A percentile compares a stretch with the other conserved stretches of the same genome.
Conservation (phyloP, 2,329 filamentous ascomycete species). For the Claviceps pusilla region DNA sequence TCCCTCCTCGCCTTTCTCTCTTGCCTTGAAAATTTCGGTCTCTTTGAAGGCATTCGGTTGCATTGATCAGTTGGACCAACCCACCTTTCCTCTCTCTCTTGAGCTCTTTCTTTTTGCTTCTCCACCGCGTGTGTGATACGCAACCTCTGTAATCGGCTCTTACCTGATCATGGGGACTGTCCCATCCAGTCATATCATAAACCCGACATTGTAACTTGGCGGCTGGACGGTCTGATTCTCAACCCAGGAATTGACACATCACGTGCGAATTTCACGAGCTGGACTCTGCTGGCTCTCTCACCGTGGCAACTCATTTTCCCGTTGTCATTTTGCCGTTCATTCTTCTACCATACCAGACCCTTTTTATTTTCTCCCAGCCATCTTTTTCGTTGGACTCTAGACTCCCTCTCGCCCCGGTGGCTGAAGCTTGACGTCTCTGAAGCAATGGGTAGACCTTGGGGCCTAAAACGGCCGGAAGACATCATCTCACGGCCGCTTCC, state of each 20-base stretch:
- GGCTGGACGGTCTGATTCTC: neutral
- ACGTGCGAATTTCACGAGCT: too few relatives aligned
- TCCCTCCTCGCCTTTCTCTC: neutral
- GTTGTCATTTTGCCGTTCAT: neutral
- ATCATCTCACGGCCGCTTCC: constrained; percentile 3
- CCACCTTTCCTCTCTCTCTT: too few relatives aligned
- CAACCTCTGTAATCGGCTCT: neutral
- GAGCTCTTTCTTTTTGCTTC: too few relatives aligned
- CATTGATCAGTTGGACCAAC: neutral
- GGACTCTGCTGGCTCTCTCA: too few relatives aligned
- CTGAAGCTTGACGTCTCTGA: neutral
- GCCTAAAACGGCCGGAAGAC: neutral
- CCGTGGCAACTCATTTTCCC: too few relatives aligned
- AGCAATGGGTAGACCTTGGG: constrained; percentile 1
- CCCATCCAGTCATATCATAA: neutral
- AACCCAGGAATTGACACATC: too few relatives aligned
- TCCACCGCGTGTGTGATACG: too few relatives aligned
- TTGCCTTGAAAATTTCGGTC: too few relatives aligned
- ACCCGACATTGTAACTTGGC: neutral
- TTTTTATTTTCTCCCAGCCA: neutral
- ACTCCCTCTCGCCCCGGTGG: neutral
- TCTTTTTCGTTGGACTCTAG: neutral
- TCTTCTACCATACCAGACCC: neutral
- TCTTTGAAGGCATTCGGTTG: neutral
- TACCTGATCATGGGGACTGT: neutral